A percentile compares a stretch with the other conserved stretches of the same genome.
These are phyloP conservation scores for Emericellopsis atlantica DNA, from an alignment of 2,329 filamentous ascomycete genomes.

Conservation along the genomic window DNA sequence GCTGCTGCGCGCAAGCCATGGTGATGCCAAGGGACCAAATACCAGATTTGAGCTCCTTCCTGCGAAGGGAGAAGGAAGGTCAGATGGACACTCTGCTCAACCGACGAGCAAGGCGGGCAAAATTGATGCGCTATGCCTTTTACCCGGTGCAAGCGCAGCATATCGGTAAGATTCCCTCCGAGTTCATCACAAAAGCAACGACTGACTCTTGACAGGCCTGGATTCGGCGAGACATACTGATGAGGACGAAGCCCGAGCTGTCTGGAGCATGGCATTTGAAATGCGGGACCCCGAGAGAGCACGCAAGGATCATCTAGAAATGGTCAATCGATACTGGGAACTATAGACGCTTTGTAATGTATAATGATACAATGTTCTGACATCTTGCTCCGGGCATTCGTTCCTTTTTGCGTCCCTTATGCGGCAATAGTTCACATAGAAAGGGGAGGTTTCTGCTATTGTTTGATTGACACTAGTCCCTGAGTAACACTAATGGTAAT, in stretches of 20 bases:
- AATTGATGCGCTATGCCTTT: background rate
- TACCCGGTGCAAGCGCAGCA: conserved; percentile 2
- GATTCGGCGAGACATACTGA: background rate
- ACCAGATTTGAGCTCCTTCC: background rate
- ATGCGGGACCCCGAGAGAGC: background rate
- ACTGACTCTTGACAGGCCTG: background rate
- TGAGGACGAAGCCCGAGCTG: conserved; percentile 1
- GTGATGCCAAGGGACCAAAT: background rate
- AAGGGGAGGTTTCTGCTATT: too few species aligned
- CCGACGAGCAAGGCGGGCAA: background rate
- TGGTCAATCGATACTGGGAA: background rate
- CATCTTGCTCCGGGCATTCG: too few species aligned
- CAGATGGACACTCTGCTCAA: conserved; percentile 1
- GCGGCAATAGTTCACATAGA: too few species aligned
- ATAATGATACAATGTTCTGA: too few species aligned
- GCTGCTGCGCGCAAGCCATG: conserved; percentile 2
- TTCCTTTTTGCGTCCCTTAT: too few species aligned
- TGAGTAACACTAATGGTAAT: too few species aligned
- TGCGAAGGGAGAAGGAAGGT: background rate
- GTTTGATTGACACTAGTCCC: too few species aligned
- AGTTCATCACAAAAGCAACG: background rate
- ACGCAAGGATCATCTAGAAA: background rate
- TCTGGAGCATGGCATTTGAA: conserved; percentile 1
- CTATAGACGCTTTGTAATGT: too few species aligned
- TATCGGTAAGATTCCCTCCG: background rate